Conservation (phyloP, 2,329 filamentous ascomycete species). For the Ambrosiella beaveri region DNA sequence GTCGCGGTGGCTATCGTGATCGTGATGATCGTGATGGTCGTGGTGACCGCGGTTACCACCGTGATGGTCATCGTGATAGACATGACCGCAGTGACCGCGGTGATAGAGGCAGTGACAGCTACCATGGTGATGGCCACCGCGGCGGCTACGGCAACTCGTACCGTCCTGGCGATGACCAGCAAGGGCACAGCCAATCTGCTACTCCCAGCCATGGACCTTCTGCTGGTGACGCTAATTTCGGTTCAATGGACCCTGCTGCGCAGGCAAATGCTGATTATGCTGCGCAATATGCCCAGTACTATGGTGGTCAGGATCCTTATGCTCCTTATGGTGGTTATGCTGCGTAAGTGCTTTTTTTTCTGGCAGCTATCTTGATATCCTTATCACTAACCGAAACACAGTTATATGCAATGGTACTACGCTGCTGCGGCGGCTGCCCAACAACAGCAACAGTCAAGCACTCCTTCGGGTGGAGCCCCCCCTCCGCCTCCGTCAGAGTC, state of each 20-base stretch:
- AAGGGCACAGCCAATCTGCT: constrained; percentile 4
- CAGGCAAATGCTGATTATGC: constrained; percentile 41
- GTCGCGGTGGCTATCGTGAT: constrained; percentile 16
- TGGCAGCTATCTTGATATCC: background rate
- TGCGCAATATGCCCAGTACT: constrained; percentile 72
- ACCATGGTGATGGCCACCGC: constrained; percentile 18
- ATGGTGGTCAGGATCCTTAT: constrained; percentile 61
- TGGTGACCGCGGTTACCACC: constrained; percentile 11
- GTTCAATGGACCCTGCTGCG: constrained; percentile 7
- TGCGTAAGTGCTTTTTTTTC: constrained; percentile 32
- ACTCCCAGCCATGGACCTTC: constrained; percentile 23
- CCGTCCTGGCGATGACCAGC: constrained; percentile 14
- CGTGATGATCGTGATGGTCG: constrained; percentile 15
- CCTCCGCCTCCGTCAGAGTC: constrained; percentile 40
- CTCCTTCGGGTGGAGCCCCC: constrained; percentile 38
- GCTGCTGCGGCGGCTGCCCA: constrained; percentile 30
- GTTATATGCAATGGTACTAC: constrained; percentile 51
- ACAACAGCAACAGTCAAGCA: constrained; percentile 27
- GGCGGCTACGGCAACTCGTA: constrained; percentile 15
- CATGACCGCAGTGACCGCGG: constrained; percentile 15
- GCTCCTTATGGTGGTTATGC: constrained; percentile 80
- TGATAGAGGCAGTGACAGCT: constrained; percentile 16
- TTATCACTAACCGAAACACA: constrained; percentile 15
- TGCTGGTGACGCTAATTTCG: constrained; percentile 16
- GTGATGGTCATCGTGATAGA: constrained; percentile 16